Base-by-base conservation (phyloP, 495 filamentous ascomycete species). In the Aspergillus bertholletiae region DNA sequence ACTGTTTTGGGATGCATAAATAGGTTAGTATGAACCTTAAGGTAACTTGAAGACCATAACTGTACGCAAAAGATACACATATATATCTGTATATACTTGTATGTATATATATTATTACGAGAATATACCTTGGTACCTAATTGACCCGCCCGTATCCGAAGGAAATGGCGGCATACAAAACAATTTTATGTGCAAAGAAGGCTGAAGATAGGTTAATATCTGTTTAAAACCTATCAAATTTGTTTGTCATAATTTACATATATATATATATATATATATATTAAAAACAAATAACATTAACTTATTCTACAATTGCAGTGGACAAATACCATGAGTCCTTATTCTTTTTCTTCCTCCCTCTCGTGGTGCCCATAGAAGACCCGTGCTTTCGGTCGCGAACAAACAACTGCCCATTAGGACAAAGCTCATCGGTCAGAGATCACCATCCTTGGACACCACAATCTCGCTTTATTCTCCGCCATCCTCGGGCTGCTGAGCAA, bases 401-500 rank as follows among this genome's bases (percentile, higher is more conserved):
- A 43, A 43, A 43, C 34, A 37, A 37, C 34, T 37, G 34, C 34
- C 34, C 34, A 37, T n/a, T 37, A 18, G 39, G 39, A 43, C 39
- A 43, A 43, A 43, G 39, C 39, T 43, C 39, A 43, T 20, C 37
- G 37, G 37, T 40, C 37, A 40, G 4, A 40, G 37, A 40, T 40
- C 20, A 21, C 17, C 28, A 17, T 53, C 27, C 35, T 26, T 1
- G 30, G 15, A 40, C 32, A 30, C 8, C 22, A 49, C 27, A 0
- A 39, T 50, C 47, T 15, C 17, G 13, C 45, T 43, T 26, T 45
- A 26, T 27, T 28, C n/a, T 45, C 46, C n/a, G 22, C 50, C 52
- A 46, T 15, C 35, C 32, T 40, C 22, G 43, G 47, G 32, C 51
- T 41, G 11, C 21, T 54, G 61, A 57, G 61, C 53, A 60, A 62